A percentile compares a stretch with the other conserved stretches of the same genome.
Conservation (phyloP, 2,329 filamentous ascomycete species). For the Claviceps digitariae region DNA sequence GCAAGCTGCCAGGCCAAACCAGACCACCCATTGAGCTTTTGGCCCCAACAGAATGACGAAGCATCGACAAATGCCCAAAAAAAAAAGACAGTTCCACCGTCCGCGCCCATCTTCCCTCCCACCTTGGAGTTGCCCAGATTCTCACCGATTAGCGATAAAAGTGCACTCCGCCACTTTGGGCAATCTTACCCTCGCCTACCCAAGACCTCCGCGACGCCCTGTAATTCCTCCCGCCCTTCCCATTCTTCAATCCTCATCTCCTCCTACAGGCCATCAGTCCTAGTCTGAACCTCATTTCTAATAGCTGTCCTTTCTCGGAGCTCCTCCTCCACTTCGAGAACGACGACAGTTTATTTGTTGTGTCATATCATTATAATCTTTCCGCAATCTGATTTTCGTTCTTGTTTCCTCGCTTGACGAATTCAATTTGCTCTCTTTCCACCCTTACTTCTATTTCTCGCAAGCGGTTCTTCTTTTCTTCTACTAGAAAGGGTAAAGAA, state of each 20-base stretch:
- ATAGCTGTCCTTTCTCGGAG: slow-evolving; percentile 3
- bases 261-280: not conserved
- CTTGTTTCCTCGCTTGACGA: slow-evolving; percentile 5
- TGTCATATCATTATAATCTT: not conserved
- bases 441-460: not conserved
- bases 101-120: not conserved
- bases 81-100: not conserved
- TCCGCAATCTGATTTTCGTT: not conserved
- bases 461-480: not conserved
- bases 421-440: not conserved
- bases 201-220: not conserved
- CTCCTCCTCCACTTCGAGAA: slow-evolving; percentile 5
- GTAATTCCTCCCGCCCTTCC: not conserved
- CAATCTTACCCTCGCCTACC: not conserved
- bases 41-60: slow-evolving; percentile 8
- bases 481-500: not conserved
- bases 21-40: slow-evolving; percentile 3
- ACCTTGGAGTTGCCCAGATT: not conserved
- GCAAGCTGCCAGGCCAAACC: not conserved
- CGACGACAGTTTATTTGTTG: not conserved
- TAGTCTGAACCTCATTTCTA: not conserved
- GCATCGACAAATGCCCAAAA: slow-evolving; percentile 5
- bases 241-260: not conserved
- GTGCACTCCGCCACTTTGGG: not conserved
- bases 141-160: not conserved